Evolutionary conservation across 768 basidiomycete species (phyloP).

Genomic region (Asterophora lycoperdoides): DNA sequence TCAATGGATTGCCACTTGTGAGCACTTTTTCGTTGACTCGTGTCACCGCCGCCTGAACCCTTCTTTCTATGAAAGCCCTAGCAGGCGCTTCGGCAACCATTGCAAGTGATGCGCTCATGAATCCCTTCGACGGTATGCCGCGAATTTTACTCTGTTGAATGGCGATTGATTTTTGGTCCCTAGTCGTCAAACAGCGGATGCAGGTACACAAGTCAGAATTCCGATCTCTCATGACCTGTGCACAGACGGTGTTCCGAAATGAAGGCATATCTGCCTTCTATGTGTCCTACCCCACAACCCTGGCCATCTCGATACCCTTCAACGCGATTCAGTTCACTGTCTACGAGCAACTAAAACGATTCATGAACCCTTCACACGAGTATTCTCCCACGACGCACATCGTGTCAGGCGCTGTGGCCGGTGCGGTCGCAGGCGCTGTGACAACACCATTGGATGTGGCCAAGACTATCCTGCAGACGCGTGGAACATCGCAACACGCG

Average conservation of each 20-base stretch:
- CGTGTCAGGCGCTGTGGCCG: slow-evolving; percentile 86
- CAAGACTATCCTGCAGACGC: slow-evolving; percentile 94
- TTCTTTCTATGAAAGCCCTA: slow-evolving; percentile 48
- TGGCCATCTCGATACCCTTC: slow-evolving; percentile 96
- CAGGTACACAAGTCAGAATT: slow-evolving; percentile 93
- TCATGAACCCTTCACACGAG: slow-evolving; percentile 78
- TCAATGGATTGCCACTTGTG: slow-evolving; percentile 87
- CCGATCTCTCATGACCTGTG: slow-evolving; percentile 82
- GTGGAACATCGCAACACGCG: slow-evolving; percentile 81
- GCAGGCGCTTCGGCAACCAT: slow-evolving; percentile 95
- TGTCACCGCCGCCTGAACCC: slow-evolving; percentile 1
- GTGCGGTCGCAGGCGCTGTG: slow-evolving; percentile 90
- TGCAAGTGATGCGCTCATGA: slow-evolving; percentile 97
- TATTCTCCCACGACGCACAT: slow-evolving; percentile 96
- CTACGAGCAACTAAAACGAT: slow-evolving; percentile 87
- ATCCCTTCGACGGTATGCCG: slow-evolving; percentile 92
- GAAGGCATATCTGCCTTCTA: slow-evolving; percentile 95
- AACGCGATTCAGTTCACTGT: slow-evolving; percentile 97
- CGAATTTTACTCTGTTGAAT: slow-evolving; percentile 4
- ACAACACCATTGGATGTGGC: slow-evolving; percentile 97
- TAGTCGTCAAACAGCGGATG: slow-evolving; percentile 99
- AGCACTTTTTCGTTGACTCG: slow-evolving; percentile 23
- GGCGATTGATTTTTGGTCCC: neutral
- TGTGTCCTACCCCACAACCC: slow-evolving; percentile 96
- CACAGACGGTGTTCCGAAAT: slow-evolving; percentile 73